Evolutionary conservation across 192 early-diverging fungal genomes (phyloP).

Genomic region (Coemansia sp.): DNA sequence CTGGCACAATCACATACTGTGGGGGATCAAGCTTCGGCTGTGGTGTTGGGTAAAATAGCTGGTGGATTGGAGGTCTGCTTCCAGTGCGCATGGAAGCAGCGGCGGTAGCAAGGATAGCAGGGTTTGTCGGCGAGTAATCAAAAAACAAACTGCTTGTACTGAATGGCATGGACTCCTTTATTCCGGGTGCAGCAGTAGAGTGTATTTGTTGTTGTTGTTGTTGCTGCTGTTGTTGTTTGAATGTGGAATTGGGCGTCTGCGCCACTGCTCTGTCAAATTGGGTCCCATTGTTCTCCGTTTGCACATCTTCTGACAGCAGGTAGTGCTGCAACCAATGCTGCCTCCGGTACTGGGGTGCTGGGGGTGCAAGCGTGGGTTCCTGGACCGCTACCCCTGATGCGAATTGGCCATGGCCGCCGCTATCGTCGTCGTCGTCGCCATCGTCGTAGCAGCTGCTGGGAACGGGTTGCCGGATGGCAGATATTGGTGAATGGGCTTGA

Average conservation of each 20-base stretch:
- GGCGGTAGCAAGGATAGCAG: background rate
- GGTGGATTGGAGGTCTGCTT: background rate
- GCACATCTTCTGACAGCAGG: background rate
- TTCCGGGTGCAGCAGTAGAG: background rate
- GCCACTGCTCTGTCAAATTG: background rate
- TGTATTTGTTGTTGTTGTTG: background rate
- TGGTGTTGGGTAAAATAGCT: background rate
- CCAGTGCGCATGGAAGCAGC: background rate
- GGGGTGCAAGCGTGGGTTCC: background rate
- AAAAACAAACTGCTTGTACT: background rate
- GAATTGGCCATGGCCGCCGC: background rate
- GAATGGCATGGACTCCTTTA: background rate
- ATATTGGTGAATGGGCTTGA: background rate
- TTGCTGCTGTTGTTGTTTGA: background rate
- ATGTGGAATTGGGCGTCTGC: background rate
- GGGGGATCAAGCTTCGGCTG: background rate
- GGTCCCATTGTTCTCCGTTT: background rate
- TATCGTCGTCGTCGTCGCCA: no score
- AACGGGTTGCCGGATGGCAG: background rate
- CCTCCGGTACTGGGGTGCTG: background rate
- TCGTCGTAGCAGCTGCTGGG: background rate
- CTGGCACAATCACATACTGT: background rate
- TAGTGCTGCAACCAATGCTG: constrained; percentile 11
- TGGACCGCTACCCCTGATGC: background rate
- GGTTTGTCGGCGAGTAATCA: background rate